These are phyloP conservation scores for Cryphonectria radicalis DNA, from an alignment of 2,329 filamentous ascomycete genomes.

Conservation along the genomic window DNA sequence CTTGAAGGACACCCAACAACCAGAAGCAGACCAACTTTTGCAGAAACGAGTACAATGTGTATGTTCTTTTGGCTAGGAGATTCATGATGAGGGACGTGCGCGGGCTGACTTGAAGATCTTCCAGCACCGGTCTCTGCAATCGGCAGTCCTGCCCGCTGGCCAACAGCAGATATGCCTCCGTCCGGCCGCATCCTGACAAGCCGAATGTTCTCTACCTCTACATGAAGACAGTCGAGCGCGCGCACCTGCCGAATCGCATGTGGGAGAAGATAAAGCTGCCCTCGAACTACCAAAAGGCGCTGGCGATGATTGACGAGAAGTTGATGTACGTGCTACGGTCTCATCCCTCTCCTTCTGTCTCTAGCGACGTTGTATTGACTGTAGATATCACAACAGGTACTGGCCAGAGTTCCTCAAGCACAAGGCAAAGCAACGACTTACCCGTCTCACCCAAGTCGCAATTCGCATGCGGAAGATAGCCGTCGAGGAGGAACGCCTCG, in stretches of 20 bases:
- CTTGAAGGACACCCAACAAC: constrained; percentile 70
- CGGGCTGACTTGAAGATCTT: background rate
- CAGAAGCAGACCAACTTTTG: constrained; percentile 80
- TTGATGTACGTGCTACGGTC: constrained; percentile 66
- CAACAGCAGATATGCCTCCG: constrained; percentile 90
- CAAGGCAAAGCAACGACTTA: constrained; percentile 96
- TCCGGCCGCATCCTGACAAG: constrained; percentile 72
- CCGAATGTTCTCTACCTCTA: constrained; percentile 75
- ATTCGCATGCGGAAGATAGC: constrained; percentile 80
- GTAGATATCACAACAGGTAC: constrained; percentile 20
- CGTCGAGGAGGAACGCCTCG: constrained; percentile 86
- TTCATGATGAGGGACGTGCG: background rate
- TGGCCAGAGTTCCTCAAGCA: constrained; percentile 93
- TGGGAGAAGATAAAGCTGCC: constrained; percentile 94
- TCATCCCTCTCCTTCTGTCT: background rate
- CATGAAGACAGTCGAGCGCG: constrained; percentile 92
- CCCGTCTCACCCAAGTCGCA: constrained; percentile 87
- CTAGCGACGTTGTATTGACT: background rate
- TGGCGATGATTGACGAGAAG: constrained; percentile 83
- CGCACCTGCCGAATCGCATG: constrained; percentile 85
- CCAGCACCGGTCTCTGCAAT: constrained; percentile 72
- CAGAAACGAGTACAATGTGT: constrained; percentile 88
- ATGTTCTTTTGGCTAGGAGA: background rate
- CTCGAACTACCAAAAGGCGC: constrained; percentile 86
- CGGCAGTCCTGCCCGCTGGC: constrained; percentile 88